Evolutionary conservation across 345 rosid species (phyloP), one percentile per base, ranked within the genome.

Genomic region (Boechera divaricarpa): DNA sequence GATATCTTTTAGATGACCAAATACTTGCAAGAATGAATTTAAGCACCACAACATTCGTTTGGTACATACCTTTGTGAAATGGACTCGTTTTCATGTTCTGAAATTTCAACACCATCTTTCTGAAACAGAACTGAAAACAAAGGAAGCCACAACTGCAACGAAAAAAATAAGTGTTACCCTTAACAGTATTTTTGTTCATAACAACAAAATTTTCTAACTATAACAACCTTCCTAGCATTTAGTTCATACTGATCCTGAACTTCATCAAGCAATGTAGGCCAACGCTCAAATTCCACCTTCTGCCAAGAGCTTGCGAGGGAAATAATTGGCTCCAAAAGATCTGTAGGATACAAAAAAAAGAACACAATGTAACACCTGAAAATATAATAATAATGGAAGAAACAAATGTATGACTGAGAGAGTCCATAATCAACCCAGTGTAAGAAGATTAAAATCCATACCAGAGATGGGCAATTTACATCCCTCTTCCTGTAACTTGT

Each of bases 91-190:
- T 53, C 66, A 79, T 84, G 79, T 69, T 57, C 84, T 41, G 79
- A 77, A 82, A 74, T 29, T 77, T 84, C 85, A 72, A 67, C 79
- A 57, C 87, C 70, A 73, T 82, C 77, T 55, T 75, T 67, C 66
- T 68, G 85, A 55, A 73, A 82, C 79, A 95, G 88, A 86, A 95
- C 84, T 11, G 91, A 88, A 83, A 73, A 89, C 70, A 95, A 86
- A 57, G 98, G 97, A 86, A 95, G 92, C 99, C 99, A 95, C 69
- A 95, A 84, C 99, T 94, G 94, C 91, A 90, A 76, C 36, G 42
- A 69, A 61, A 70, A 78, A 55, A 18, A 11, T 26, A 61, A 54
- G 63, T 45, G 63, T 79, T 47, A 62, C 47, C 66, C 33, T 18
- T 24, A 21, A 18, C 54, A 54, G 59, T 69, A 39, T 38, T 47